Evolutionary conservation across 2,329 filamentous ascomycete species (phyloP).

Genomic region (Alternaria dauci): DNA sequence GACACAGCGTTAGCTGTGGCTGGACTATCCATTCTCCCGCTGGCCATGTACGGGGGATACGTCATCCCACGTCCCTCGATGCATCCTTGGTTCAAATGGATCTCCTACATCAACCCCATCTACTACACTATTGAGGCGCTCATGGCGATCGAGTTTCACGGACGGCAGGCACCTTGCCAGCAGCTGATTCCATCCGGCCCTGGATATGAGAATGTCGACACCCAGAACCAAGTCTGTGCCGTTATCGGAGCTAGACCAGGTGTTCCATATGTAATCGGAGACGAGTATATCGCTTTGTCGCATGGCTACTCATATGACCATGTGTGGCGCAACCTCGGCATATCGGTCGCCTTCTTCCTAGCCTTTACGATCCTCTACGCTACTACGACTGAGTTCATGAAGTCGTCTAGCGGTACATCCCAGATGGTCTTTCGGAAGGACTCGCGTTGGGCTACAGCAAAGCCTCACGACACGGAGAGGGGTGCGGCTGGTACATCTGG

Average conservation of each 20-base stretch:
- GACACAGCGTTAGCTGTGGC: background rate
- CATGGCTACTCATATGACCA: constrained; percentile 36
- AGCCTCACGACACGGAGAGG: background rate
- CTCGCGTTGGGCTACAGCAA: background rate
- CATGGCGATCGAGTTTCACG: constrained; percentile 57
- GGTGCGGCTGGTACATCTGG: background rate
- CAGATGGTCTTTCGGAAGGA: constrained; percentile 43
- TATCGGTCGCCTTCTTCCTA: background rate
- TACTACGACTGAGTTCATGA: constrained; percentile 24
- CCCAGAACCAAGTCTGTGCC: constrained; percentile 37
- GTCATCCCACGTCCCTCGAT: constrained; percentile 68
- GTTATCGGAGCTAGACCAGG: constrained; percentile 42
- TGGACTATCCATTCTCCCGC: constrained; percentile 62
- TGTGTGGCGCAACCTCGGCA: constrained; percentile 54
- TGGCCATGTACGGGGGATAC: constrained; percentile 67
- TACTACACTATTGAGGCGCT: constrained; percentile 78
- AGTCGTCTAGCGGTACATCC: constrained; percentile 43
- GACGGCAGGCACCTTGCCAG: constrained; percentile 28
- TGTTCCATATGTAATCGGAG: constrained; percentile 44
- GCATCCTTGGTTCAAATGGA: constrained; percentile 46
- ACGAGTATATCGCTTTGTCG: constrained; percentile 29
- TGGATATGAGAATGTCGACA: constrained; percentile 29
- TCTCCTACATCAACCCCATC: constrained; percentile 77
- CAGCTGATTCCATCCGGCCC: constrained; percentile 36
- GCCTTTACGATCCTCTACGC: background rate